A percentile compares a stretch with the other conserved stretches of the same genome.
Evolutionary conservation across 495 filamentous ascomycete genomes (phyloP).

Genomic region (Rostrohypoxylon terebratum): DNA sequence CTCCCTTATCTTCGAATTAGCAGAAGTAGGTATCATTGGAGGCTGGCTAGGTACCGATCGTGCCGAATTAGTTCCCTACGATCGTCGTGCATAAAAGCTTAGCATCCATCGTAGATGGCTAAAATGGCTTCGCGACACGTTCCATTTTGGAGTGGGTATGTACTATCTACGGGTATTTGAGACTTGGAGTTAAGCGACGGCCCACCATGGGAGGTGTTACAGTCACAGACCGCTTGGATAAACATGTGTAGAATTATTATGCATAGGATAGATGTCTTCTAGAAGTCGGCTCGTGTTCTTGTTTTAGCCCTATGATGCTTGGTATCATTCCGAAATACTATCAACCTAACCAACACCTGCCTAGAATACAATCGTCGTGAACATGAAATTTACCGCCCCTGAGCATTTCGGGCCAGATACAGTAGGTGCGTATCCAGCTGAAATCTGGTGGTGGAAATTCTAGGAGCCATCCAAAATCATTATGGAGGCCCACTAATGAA

Average conservation of each 20-base stretch:
- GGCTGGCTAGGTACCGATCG: constrained; percentile 10
- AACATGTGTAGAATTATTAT: constrained; percentile 21
- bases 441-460: neutral
- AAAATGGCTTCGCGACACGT: constrained; percentile 34
- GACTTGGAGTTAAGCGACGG: neutral
- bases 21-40: constrained; percentile 5
- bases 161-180: constrained; percentile 26
- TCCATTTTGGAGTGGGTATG: constrained; percentile 16
- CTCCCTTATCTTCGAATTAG: constrained; percentile 28
- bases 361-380: constrained; percentile 17
- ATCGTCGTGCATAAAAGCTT: constrained; percentile 31
- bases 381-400: constrained; percentile 3
- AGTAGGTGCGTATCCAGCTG: neutral
- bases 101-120: constrained; percentile 25
- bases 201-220: constrained; percentile 30
- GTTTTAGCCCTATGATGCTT: constrained; percentile 3
- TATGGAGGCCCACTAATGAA: neutral
- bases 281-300: neutral
- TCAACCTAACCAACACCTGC: constrained; percentile 5
- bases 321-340: constrained; percentile 21
- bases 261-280: constrained; percentile 7
- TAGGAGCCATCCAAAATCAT: neutral
- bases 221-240: constrained; percentile 44
- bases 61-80: constrained; percentile 28
- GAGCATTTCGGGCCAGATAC: neutral